A percentile compares a stretch with the other conserved stretches of the same genome.
phyloP scores from a whole-genome alignment of 495 filamentous ascomycete genomes.

The Cercophora scortea region DNA sequence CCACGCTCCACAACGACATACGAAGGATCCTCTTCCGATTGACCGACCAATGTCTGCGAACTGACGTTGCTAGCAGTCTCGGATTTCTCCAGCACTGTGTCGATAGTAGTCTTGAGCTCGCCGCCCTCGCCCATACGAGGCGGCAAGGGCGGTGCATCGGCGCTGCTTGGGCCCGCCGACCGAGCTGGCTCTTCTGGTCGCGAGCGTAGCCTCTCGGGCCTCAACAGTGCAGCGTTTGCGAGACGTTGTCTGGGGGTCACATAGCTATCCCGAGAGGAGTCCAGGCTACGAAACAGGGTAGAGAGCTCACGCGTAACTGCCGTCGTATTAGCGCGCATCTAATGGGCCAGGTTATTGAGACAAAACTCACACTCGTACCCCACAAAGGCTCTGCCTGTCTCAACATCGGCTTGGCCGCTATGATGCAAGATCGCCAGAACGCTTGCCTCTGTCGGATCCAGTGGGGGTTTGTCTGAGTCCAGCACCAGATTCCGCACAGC shows the following conservation, averaged over 20 bases:
- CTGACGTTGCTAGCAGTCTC: conserved; percentile 30
- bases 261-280: conserved; percentile 45
- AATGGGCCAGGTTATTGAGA: too few relatives aligned
- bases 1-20: conserved; percentile 6
- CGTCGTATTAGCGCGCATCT: conserved; percentile 3
- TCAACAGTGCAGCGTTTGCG: conserved; percentile 60
- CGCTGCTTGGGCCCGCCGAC: not conserved
- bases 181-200: conserved; percentile 1
- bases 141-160: conserved; percentile 18
- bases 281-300: conserved; percentile 62
- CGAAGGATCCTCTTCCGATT: conserved; percentile 18
- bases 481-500: conserved; percentile 75
- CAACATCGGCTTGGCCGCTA: conserved; percentile 22
- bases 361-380: conserved; percentile 50
- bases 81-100: conserved; percentile 7
- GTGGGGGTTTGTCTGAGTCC: conserved; percentile 55
- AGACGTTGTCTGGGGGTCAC: conserved; percentile 69
- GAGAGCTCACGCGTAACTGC: conserved; percentile 66
- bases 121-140: conserved; percentile 12
- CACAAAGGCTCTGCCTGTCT: conserved; percentile 33
- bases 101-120: conserved; percentile 10
- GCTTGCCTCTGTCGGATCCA: conserved; percentile 53
- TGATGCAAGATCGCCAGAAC: conserved; percentile 60
- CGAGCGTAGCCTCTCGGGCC: conserved; percentile 15
- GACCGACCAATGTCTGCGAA: conserved; percentile 38